Evolutionary conservation across 192 early-diverging fungal genomes (phyloP).

Genomic region (Podila verticillata): DNA sequence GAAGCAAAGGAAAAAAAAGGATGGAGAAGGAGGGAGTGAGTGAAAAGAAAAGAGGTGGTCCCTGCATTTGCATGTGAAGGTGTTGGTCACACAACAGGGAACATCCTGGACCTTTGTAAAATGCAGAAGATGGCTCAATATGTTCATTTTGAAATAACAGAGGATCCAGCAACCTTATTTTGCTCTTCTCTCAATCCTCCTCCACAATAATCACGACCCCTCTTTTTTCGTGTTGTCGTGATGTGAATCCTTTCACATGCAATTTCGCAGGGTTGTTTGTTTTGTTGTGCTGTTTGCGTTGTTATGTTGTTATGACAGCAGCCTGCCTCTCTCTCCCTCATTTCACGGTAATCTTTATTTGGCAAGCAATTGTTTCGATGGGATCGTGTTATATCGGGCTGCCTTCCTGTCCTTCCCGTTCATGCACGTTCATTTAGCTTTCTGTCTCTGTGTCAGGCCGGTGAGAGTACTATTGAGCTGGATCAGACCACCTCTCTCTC

Average conservation of each 20-base stretch:
- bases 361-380: not conserved
- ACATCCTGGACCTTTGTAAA: not conserved
- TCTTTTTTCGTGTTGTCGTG: not conserved
- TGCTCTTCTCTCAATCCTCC: not conserved
- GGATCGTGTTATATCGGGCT: not conserved
- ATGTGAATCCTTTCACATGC: not conserved
- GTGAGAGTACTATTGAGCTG: too few species aligned
- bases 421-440: not conserved
- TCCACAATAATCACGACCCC: not conserved
- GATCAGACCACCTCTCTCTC: too few species aligned
- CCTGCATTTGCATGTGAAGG: constrained; percentile 4
- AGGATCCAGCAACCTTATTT: not conserved
- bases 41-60: not conserved
- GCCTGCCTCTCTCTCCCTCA: not conserved
- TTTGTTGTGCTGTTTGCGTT: not conserved
- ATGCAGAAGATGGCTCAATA: not conserved
- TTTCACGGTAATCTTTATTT: not conserved
- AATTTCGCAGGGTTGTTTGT: constrained; percentile 3
- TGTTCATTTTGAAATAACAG: not conserved
- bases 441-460: too few species aligned
- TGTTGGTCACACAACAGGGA: not conserved
- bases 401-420: not conserved
- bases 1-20: not conserved
- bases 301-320: not conserved
- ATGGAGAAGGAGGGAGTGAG: not conserved